Percentiles rank a stretch among this genome's conserved stretches.
Conservation (phyloP, 257 asterid species). For the Solanum piurae region DNA sequence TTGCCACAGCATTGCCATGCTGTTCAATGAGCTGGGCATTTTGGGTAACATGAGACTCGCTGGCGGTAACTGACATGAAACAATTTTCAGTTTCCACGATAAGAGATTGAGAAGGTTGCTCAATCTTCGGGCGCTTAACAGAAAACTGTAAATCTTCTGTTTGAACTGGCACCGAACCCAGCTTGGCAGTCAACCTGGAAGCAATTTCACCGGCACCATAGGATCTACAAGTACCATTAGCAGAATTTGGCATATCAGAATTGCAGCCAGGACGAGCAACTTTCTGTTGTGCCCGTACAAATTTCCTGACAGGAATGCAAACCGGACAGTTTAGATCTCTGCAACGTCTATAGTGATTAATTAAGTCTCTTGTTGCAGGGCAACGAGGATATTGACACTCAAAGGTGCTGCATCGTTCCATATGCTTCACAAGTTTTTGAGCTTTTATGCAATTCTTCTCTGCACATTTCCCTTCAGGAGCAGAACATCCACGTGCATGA, state of each 20-base stretch:
- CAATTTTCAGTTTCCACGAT: constrained; percentile 32
- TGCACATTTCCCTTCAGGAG: constrained; percentile 75
- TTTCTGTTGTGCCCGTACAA: constrained; percentile 46
- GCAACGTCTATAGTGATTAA: constrained; percentile 53
- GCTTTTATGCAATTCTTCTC: constrained; percentile 48
- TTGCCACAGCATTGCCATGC: constrained; percentile 19
- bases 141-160: constrained; percentile 57
- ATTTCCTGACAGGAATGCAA: constrained; percentile 70
- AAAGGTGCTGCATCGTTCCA: constrained; percentile 33
- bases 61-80: constrained; percentile 21
- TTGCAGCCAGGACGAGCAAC: constrained; percentile 29
- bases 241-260: constrained; percentile 33
- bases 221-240: constrained; percentile 35
- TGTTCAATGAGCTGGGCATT: constrained; percentile 27
- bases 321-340: constrained; percentile 63
- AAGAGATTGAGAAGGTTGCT: constrained; percentile 33
- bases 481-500: constrained; percentile 86
- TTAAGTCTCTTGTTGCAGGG: constrained; percentile 34
- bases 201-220: constrained; percentile 39
- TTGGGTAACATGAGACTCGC: constrained; percentile 25
- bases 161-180: constrained; percentile 29
- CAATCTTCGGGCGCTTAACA: constrained; percentile 66
- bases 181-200: constrained; percentile 30
- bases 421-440: constrained; percentile 69
- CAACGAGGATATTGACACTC: constrained; percentile 64